phyloP scores from a whole-genome alignment of 2,329 filamentous ascomycete species.

The Penicillium nordicum region DNA sequence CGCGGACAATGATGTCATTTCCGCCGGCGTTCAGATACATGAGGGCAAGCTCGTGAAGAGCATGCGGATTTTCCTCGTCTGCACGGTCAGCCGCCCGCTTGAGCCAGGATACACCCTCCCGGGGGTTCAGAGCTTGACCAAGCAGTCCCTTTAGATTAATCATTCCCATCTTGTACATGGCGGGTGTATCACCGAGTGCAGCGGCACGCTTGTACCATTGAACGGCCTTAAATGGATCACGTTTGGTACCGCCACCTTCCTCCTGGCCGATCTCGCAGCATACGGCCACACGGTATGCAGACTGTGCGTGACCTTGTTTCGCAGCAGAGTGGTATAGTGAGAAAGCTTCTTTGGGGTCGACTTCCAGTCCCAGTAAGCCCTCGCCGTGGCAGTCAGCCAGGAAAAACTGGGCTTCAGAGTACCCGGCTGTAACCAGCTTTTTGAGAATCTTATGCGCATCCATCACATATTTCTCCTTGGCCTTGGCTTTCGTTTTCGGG shows the following conservation, averaged over 20 bases:
- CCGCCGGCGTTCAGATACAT: constrained; percentile 56
- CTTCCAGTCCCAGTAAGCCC: constrained; percentile 71
- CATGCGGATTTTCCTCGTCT: constrained; percentile 87
- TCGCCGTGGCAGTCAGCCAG: constrained; percentile 85
- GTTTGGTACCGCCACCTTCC: constrained; percentile 86
- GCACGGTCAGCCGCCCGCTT: constrained; percentile 88
- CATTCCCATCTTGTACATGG: constrained; percentile 99
- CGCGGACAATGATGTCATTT: constrained; percentile 72
- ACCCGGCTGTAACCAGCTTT: constrained; percentile 71
- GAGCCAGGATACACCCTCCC: constrained; percentile 86
- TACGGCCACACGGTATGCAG: constrained; percentile 90
- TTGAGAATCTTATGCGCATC: constrained; percentile 91
- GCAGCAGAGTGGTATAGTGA: constrained; percentile 89
- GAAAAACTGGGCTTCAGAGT: constrained; percentile 88
- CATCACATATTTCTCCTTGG: constrained; percentile 75
- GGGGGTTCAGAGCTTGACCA: constrained; percentile 76
- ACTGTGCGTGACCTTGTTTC: constrained; percentile 78
- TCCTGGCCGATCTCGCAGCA: constrained; percentile 96
- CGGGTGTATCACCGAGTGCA: constrained; percentile 81
- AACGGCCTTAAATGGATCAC: constrained; percentile 88
- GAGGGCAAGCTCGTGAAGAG: constrained; percentile 77
- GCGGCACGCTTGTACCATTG: constrained; percentile 98
- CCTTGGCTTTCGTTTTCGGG: constrained; percentile 58
- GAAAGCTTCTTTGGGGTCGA: constrained; percentile 89
- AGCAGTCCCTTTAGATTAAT: constrained; percentile 89